phyloP scores from a whole-genome alignment of 768 basidiomycete species.

The Boletus pseudo-olivaceus region DNA sequence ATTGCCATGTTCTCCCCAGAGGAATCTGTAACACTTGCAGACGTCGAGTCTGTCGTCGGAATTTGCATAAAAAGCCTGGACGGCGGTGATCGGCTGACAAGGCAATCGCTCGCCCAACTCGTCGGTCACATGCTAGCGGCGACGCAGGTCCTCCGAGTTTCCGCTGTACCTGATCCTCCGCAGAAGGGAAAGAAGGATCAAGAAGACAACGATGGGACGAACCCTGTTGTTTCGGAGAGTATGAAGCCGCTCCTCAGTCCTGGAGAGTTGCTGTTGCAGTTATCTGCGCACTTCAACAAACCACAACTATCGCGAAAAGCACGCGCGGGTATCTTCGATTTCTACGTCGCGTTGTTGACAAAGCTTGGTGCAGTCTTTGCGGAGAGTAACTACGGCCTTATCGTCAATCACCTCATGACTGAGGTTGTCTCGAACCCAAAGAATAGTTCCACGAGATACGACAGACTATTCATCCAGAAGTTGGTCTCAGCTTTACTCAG shows the following conservation, averaged over 20 bases:
- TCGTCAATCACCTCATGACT: constrained; percentile 72
- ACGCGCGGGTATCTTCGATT: constrained; percentile 84
- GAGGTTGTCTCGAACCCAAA: constrained; percentile 69
- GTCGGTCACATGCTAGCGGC: constrained; percentile 80
- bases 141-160: constrained; percentile 67
- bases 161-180: constrained; percentile 41
- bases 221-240: constrained; percentile 45
- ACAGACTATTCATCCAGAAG: constrained; percentile 66
- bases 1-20: constrained; percentile 57
- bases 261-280: constrained; percentile 75
- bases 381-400: constrained; percentile 76
- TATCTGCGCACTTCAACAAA: constrained; percentile 82
- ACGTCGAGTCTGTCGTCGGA: constrained; percentile 72
- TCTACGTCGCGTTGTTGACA: constrained; percentile 75
- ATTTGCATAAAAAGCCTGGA: constrained; percentile 75
- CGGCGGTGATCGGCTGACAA: constrained; percentile 75
- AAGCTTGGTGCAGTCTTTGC: constrained; percentile 74
- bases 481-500: constrained; percentile 75
- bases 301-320: constrained; percentile 61
- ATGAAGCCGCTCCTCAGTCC: constrained; percentile 69
- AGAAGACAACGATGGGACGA: constrained; percentile 55
- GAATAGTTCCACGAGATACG: constrained; percentile 60
- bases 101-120: constrained; percentile 75
- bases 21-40: constrained; percentile 53
- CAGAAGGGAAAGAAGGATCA: constrained; percentile 65